Evolutionary conservation across 2,329 filamentous ascomycete genomes (phyloP).

Genomic region (Cercospora beticola): DNA sequence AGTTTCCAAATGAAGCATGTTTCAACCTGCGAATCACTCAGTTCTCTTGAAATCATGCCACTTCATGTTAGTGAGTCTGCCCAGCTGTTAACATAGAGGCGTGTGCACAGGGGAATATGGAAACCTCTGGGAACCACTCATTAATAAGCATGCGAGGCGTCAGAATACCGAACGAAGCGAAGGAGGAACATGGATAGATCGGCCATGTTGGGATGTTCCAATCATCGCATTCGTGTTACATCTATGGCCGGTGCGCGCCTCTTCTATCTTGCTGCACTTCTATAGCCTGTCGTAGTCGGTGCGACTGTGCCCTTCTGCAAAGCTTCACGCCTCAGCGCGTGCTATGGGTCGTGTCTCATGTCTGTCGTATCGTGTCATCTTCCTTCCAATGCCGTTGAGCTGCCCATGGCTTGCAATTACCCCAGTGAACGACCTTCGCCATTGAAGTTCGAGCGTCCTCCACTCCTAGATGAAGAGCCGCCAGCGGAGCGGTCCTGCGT

Average conservation of each 20-base stretch:
- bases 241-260: background rate
- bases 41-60: background rate
- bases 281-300: background rate
- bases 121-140: background rate
- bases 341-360: conserved; percentile 8
- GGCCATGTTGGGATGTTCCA: background rate
- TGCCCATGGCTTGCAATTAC: background rate
- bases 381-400: background rate
- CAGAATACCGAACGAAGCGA: background rate
- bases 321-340: background rate
- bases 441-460: background rate
- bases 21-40: background rate
- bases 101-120: background rate
- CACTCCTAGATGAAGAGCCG: background rate
- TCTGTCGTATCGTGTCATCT: background rate
- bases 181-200: background rate
- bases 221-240: background rate
- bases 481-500: background rate
- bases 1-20: background rate
- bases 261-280: background rate
- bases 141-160: background rate
- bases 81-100: background rate
- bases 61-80: background rate
- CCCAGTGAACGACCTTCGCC: background rate
- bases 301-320: background rate